Conservation (phyloP, 345 rosid genomes). For the Rhizophora mangle region DNA sequence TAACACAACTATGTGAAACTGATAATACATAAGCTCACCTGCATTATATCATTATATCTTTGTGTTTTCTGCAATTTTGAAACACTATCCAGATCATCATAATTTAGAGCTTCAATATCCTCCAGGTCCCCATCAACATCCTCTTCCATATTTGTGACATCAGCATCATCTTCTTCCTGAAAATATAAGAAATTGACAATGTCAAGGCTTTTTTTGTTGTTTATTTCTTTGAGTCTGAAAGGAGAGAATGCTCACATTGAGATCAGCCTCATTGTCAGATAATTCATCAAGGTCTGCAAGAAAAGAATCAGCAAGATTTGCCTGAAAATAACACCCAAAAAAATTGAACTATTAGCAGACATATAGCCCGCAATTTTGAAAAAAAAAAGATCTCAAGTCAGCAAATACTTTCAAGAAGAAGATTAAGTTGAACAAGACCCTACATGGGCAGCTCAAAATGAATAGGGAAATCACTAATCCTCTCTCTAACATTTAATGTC, state of each 20-base stretch:
- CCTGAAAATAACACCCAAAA: constrained; percentile 39
- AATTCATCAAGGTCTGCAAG: constrained; percentile 94
- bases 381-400: no score
- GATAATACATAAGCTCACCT: constrained; percentile 37
- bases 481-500: no score
- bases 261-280: constrained; percentile 84
- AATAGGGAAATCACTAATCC: no score
- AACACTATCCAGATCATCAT: constrained; percentile 79
- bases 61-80: constrained; percentile 80
- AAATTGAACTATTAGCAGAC: not conserved
- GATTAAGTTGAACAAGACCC: no score
- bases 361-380: no score
- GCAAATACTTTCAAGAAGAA: no score
- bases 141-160: constrained; percentile 63
- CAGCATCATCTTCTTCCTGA: constrained; percentile 71
- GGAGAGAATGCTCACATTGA: constrained; percentile 36
- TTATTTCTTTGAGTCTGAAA: no score
- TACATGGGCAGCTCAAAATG: no score
- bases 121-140: constrained; percentile 78
- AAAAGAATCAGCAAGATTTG: constrained; percentile 87
- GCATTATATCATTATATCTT: constrained; percentile 77
- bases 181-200: not conserved
- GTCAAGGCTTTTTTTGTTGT: not conserved
- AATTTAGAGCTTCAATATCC: constrained; percentile 70
- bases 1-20: no score